Evolutionary conservation across 768 basidiomycete genomes (phyloP).

Genomic region (Boletus sp.): DNA sequence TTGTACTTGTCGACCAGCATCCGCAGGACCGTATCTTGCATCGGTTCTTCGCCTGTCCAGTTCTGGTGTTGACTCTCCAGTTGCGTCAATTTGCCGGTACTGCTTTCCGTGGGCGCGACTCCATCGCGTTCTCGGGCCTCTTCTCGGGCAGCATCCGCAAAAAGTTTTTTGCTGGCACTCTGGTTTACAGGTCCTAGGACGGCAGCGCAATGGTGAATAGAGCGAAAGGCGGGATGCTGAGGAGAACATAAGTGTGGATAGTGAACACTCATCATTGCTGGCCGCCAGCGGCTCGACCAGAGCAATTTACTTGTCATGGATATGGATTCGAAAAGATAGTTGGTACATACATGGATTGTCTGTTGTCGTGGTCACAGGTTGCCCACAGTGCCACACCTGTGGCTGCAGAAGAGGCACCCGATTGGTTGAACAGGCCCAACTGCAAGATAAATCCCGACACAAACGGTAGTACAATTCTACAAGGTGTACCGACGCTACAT

Average conservation of each 20-base stretch:
- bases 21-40: constrained; percentile 67
- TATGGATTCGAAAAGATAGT: neutral
- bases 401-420: neutral
- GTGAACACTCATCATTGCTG: neutral
- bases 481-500: too few relatives aligned
- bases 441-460: too few relatives aligned
- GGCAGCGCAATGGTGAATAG: constrained; percentile 5
- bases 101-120: constrained; percentile 8
- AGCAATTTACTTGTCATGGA: neutral
- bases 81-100: constrained; percentile 22
- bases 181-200: constrained; percentile 11
- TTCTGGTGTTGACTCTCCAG: constrained; percentile 54
- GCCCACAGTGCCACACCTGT: too few relatives aligned
- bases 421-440: neutral
- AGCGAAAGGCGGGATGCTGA: neutral
- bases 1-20: constrained; percentile 90
- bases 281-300: neutral
- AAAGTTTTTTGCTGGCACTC: constrained; percentile 58
- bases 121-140: constrained; percentile 39
- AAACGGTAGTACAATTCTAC: too few relatives aligned
- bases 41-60: constrained; percentile 77
- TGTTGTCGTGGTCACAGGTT: too few relatives aligned
- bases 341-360: neutral
- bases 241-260: neutral
- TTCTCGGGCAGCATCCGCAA: constrained; percentile 60